phyloP scores from a whole-genome alignment of 2,329 filamentous ascomycete genomes.

The Curvularia spicifera region DNA sequence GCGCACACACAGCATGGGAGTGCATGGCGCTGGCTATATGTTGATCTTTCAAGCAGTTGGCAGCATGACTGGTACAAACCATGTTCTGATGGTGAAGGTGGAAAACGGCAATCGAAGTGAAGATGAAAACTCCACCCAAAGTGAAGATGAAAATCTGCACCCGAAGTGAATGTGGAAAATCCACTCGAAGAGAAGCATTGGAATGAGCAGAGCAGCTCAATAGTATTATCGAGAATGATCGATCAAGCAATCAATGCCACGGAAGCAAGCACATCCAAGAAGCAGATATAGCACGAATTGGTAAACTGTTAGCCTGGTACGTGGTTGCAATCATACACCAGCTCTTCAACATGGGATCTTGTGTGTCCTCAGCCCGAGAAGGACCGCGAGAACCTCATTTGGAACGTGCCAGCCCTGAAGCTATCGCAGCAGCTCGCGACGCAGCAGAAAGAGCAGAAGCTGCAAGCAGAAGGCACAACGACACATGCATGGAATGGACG shows the following conservation, averaged over 20 bases:
- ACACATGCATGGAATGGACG: not conserved
- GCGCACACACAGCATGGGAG: too few species aligned
- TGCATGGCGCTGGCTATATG: not conserved
- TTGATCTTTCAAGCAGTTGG: not conserved
- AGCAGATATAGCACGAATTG: not conserved
- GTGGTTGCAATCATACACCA: not conserved
- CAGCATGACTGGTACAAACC: not conserved
- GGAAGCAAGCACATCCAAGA: slow-evolving; percentile 1
- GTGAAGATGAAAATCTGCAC: not conserved
- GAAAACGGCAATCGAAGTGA: not conserved
- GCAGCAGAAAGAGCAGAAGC: too few species aligned
- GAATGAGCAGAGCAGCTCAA: not conserved
- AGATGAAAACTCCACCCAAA: not conserved
- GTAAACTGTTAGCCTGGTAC: too few species aligned
- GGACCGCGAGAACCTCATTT: not conserved
- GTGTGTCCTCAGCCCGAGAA: not conserved
- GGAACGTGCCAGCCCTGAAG: not conserved
- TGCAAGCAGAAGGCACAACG: not conserved
- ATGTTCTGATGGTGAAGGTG: not conserved
- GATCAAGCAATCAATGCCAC: not conserved
- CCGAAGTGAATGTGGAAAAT: not conserved
- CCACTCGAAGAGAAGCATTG: not conserved
- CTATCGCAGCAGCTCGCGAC: not conserved
- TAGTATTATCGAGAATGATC: not conserved
- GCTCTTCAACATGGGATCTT: not conserved